These are phyloP conservation scores for Aspergillus saccharolyticus DNA, from an alignment of 495 filamentous ascomycete species.

Conservation along the genomic window DNA sequence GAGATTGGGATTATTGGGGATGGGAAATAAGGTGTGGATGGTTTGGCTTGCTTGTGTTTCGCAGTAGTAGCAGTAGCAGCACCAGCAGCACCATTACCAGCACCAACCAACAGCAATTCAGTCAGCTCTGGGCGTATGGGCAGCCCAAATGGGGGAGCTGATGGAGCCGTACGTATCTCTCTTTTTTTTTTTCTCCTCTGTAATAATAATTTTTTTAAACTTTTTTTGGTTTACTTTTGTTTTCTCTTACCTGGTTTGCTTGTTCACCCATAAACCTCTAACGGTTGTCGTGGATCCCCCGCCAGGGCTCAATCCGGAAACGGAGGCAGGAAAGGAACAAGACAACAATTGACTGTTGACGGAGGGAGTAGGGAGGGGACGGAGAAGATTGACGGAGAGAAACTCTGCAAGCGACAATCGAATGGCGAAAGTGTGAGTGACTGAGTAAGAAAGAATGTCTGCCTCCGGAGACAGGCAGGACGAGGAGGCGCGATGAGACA, in stretches of 20 bases:
- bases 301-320: constrained; percentile 39
- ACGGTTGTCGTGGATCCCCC: constrained; percentile 40
- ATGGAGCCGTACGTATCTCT: constrained; percentile 18
- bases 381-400: constrained; percentile 2
- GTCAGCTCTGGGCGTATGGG: constrained; percentile 20
- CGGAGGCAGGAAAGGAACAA: constrained; percentile 19
- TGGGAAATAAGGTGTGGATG: constrained; percentile 13
- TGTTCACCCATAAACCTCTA: constrained; percentile 20
- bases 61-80: background rate
- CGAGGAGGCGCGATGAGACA: background rate
- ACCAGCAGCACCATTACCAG: background rate
- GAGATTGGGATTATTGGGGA: constrained; percentile 9
- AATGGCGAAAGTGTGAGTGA: constrained; percentile 1
- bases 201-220: constrained; percentile 17
- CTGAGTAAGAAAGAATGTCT: constrained; percentile 8
- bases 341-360: constrained; percentile 15
- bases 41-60: background rate
- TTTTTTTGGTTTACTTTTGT: constrained; percentile 14
- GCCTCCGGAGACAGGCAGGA: background rate
- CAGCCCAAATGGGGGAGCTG: constrained; percentile 16
- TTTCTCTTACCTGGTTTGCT: constrained; percentile 4
- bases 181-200: constrained; percentile 10
- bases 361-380: background rate
- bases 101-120: background rate
- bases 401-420: constrained; percentile 17